Percentiles rank a stretch among this genome's conserved stretches.
Conservation (phyloP, 2,329 filamentous ascomycete genomes). For the Ceratocystiopsis sp. region DNA sequence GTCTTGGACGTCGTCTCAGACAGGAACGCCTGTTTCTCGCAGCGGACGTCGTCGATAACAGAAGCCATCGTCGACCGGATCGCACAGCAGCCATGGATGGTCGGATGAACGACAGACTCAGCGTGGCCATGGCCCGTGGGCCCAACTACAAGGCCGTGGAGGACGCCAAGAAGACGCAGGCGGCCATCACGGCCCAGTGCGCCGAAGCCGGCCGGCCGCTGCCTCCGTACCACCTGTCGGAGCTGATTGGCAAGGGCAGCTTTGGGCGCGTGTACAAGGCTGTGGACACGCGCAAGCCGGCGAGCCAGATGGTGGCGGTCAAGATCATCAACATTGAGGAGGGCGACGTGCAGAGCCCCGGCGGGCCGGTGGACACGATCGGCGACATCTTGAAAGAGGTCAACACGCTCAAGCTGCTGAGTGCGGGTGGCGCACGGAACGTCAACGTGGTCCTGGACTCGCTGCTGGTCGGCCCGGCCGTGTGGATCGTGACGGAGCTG, state of each 20-base stretch:
- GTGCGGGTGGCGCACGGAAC: conserved; percentile 58
- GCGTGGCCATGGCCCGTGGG: too few relatives aligned
- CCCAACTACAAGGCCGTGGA: background rate
- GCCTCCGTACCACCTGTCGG: conserved; percentile 43
- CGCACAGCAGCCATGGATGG: too few relatives aligned
- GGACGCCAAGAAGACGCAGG: conserved; percentile 28
- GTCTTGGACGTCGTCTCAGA: too few relatives aligned
- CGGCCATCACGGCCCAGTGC: conserved; percentile 38
- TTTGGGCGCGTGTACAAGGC: conserved; percentile 54
- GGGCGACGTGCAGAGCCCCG: conserved; percentile 48
- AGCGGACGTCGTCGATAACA: too few relatives aligned
- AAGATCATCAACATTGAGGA: conserved; percentile 78
- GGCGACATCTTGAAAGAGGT: conserved; percentile 54
- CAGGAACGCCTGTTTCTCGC: too few relatives aligned
- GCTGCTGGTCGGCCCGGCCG: conserved; percentile 56
- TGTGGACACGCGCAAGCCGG: conserved; percentile 13
- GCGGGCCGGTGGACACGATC: conserved; percentile 46
- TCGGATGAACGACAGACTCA: too few relatives aligned
- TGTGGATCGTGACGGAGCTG: conserved; percentile 83
- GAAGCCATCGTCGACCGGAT: too few relatives aligned
- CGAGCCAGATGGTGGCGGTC: conserved; percentile 40
- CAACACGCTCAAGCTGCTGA: conserved; percentile 52
- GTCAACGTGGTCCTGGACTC: conserved; percentile 72
- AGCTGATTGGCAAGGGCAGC: conserved; percentile 52
- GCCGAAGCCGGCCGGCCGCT: conserved; percentile 35